Evolutionary conservation across 805 yeast species (phyloP), one percentile per base, ranked within the genome.

Genomic region (Saccharomycopsis schoenii): DNA sequence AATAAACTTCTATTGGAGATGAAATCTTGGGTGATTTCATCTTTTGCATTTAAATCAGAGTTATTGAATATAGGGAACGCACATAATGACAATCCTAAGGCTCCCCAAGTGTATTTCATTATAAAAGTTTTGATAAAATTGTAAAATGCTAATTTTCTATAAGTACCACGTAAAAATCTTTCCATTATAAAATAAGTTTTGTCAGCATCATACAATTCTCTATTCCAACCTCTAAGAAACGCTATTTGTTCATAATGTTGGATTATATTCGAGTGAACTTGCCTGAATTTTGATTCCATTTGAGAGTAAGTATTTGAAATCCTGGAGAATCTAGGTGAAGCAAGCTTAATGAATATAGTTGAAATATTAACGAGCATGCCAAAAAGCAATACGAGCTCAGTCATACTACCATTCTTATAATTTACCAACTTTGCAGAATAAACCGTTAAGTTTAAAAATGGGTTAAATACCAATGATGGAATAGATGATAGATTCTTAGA

Each of bases 61-160:
- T 79, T 76, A 68, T 84, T 81, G 70, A 92, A 92, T 1, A 91
- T 88, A 5, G 98, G 97, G 2, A 92, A 83, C 1, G 97, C 84
- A 73, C 97, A 92, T 56, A 92, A 77, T 0, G 85, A 82, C 62
- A 92, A 78, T 11, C 98, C 98, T 39, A 94, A 89, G 1, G 97
- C 98, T 64, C 98, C 98, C 92, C 97, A 87, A 57, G 90, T 83
- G 73, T 92, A 92, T 74, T 92, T 92, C 64, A 92, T 92, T 59
- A 90, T 84, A 68, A 91, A 92, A 57, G 87, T 89, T 66, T 93
- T 94, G 1, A 93, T 88, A 66, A 89, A 81, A 69, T 91, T 91
- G 72, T 91, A 93, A 29, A 87, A 71, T 36, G 93, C 85, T 74
- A 77, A 58, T 86, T 79, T 67, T 88, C 85, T 73, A 88, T 82